These are phyloP conservation scores for Debaryomyces psychrophilus DNA, from an alignment of 1,139 yeast species.

Conservation along the genomic window DNA sequence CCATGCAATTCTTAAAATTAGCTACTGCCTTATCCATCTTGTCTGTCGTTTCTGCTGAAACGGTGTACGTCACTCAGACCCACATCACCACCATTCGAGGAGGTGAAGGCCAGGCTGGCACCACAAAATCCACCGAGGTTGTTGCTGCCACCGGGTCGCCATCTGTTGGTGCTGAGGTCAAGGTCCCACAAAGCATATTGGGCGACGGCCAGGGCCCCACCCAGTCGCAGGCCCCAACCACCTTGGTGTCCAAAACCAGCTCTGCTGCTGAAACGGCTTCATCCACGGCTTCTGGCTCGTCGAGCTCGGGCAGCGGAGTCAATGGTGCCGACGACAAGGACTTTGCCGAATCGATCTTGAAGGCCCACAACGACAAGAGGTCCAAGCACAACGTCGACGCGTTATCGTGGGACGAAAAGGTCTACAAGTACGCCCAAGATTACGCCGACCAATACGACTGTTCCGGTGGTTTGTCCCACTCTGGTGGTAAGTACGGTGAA, in stretches of 20 bases:
- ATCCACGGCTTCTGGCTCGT: conserved; percentile 9
- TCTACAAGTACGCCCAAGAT: conserved; percentile 47
- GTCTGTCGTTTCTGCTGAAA: conserved; percentile 19
- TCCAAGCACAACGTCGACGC: conserved; percentile 62
- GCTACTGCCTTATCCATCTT: conserved; percentile 20
- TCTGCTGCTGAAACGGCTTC: conserved; percentile 10
- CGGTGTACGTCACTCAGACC: conserved; percentile 23
- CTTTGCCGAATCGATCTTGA: conserved; percentile 44
- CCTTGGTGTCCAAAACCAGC: conserved; percentile 9
- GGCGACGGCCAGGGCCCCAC: not conserved
- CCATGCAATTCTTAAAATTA: conserved; percentile 23
- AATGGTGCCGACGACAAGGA: conserved; percentile 26
- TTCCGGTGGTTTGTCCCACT: conserved; percentile 67
- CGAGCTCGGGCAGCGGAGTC: conserved; percentile 20
- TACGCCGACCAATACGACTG: conserved; percentile 75
- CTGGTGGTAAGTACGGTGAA: conserved; percentile 84
- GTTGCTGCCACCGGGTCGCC: conserved; percentile 12
- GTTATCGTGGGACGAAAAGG: conserved; percentile 59
- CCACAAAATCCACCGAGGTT: conserved; percentile 10
- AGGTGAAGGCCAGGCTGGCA: conserved; percentile 15
- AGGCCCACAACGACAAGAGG: conserved; percentile 70
- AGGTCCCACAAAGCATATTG: conserved; percentile 5
- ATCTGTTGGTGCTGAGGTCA: conserved; percentile 9
- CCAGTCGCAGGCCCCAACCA: conserved; percentile 11
- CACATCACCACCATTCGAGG: conserved; percentile 20